Evolutionary conservation across 2,329 filamentous ascomycete species (phyloP).

Genomic region (Chrysoporthe deuterocubensis): DNA sequence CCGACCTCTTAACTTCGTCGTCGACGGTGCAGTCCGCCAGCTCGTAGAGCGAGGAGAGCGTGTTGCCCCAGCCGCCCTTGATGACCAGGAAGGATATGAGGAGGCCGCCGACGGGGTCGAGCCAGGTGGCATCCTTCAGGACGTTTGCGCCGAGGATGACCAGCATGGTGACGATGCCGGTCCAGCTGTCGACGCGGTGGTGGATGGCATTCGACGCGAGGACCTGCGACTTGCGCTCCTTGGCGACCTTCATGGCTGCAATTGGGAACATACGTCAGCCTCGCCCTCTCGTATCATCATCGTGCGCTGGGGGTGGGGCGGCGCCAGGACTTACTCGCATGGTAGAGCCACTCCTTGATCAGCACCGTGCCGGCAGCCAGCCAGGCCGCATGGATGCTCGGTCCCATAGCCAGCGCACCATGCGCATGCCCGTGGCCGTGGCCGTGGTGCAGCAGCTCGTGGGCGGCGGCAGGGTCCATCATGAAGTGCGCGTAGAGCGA

Average conservation of each 20-base stretch:
- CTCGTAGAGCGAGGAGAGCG: slow-evolving; percentile 78
- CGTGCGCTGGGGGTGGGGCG: background rate
- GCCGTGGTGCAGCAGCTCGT: slow-evolving; percentile 56
- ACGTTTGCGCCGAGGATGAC: slow-evolving; percentile 91
- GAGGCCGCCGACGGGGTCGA: slow-evolving; percentile 91
- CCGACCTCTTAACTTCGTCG: slow-evolving; percentile 74
- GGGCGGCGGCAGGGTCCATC: slow-evolving; percentile 62
- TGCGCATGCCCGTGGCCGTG: slow-evolving; percentile 71
- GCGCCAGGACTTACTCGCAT: slow-evolving; percentile 73
- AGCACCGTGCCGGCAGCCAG: slow-evolving; percentile 86
- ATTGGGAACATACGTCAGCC: slow-evolving; percentile 26
- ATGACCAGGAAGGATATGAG: slow-evolving; percentile 94
- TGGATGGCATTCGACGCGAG: slow-evolving; percentile 95
- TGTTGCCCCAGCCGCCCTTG: slow-evolving; percentile 87
- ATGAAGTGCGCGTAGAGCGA: slow-evolving; percentile 75
- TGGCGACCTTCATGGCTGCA: slow-evolving; percentile 90
- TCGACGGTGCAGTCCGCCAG: slow-evolving; percentile 91
- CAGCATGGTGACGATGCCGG: slow-evolving; percentile 87
- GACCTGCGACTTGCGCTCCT: slow-evolving; percentile 92
- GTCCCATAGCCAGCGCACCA: slow-evolving; percentile 63
- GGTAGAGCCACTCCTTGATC: slow-evolving; percentile 96
- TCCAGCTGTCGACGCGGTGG: slow-evolving; percentile 94
- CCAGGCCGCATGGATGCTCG: slow-evolving; percentile 94
- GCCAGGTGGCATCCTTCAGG: slow-evolving; percentile 82
- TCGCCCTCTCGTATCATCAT: background rate